Conservation (phyloP, 148 eudicot genomes). For the Rhododendron vialii region DNA sequence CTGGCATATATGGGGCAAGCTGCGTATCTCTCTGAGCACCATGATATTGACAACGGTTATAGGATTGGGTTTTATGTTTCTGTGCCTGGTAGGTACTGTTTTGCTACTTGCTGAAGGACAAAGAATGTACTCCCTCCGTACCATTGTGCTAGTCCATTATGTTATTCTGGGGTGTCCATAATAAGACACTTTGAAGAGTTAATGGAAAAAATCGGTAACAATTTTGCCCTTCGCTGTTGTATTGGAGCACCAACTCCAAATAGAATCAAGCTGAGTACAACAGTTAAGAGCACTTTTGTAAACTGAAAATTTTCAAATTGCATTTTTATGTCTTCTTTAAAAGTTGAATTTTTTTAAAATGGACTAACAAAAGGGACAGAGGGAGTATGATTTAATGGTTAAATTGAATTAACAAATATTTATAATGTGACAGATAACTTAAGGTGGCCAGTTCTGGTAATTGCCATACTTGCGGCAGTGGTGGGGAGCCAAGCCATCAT, state of each 20-base stretch:
- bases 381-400: not conserved
- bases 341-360: not conserved
- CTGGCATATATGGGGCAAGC: constrained; percentile 99
- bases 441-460: constrained; percentile 87
- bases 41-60: constrained; percentile 39
- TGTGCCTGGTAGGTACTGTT: constrained; percentile 63
- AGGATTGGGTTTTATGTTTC: constrained; percentile 88
- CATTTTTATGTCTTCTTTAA: not conserved
- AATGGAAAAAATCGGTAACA: not conserved
- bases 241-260: not conserved
- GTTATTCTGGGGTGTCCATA: not conserved
- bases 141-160: not conserved
- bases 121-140: not conserved
- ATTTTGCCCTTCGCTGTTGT: not conserved
- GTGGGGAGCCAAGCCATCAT: constrained; percentile 98
- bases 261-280: not conserved
- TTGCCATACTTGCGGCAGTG: constrained; percentile 94
- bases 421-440: constrained; percentile 46
- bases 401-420: not conserved
- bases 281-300: not conserved
- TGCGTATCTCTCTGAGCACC: constrained; percentile 86
- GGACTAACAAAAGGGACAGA: not conserved
- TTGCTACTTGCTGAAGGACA: not conserved
- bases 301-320: not conserved
- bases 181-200: not conserved